Base-by-base conservation (phyloP, 2,329 filamentous ascomycete species). In the Aspergillus novofumigatus region DNA sequence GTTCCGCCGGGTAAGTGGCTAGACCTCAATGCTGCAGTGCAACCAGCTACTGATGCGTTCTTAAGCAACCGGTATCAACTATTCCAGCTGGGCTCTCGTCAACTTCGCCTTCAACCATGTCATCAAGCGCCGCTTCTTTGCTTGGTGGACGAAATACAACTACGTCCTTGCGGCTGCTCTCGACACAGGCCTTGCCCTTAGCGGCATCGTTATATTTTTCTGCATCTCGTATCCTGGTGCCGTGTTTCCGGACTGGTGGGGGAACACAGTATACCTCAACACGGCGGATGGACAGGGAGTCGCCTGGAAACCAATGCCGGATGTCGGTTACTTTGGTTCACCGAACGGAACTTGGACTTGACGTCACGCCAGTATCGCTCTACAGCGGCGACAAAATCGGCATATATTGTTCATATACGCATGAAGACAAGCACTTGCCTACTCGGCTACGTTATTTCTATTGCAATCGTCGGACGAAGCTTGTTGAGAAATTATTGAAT, bases 71-170 rank as follows among this genome's bases (percentile, higher is more conserved):
- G 68, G 68, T 26, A 70, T 73, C 49, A 72, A 71, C 51, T 72
- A 72, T 52, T 71, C 70, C n/a, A 69, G 67, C 55, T 72, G 69
- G 69, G 69, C 66, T 3, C 58, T 73, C 14, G 69, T 73, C 47
- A 74, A 74, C 38, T 95, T 88, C 72, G 65, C 91, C 47, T 96
- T 96, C 80, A 95, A 95, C 72, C 87, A 88, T 70, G 73, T 88
- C 59, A 82, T 95, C 67, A 86, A 87, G 29, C 60, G 61, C 5
- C 60, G 57, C 3, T 68, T 56, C 58, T 80, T 80, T 29, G 60
- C 64, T 42, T 78, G 75, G 75, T 78, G 76, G 69, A 67, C 71
- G 5, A 77, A 77, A 62, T 77, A 77, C 59, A 77, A 77, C 59
- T 77, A 77, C 58, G 67, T 78, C n/a, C 64, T 77, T 4, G 72